phyloP scores from a whole-genome alignment of 805 yeast species.

The Candida sanyiensis region DNA sequence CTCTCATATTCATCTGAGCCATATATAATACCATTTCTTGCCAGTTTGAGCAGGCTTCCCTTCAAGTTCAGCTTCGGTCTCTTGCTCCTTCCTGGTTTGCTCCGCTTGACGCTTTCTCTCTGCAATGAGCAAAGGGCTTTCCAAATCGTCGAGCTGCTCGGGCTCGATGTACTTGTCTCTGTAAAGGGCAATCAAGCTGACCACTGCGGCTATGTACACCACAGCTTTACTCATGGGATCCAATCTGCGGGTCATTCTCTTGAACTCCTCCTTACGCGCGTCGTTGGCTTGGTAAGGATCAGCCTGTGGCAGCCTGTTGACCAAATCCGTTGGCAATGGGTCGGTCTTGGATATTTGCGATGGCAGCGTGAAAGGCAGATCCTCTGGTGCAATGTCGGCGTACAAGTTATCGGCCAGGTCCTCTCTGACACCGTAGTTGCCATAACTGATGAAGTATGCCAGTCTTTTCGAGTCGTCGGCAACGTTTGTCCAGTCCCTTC shows the following conservation, averaged over 20 bases:
- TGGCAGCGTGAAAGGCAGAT: constrained; percentile 51
- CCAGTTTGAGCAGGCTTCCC: background rate
- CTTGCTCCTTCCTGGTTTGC: constrained; percentile 16
- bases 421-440: constrained; percentile 66
- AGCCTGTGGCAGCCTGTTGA: constrained; percentile 31
- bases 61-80: constrained; percentile 3
- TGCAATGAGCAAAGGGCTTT: constrained; percentile 34
- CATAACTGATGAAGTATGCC: constrained; percentile 59
- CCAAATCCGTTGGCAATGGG: constrained; percentile 15
- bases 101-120: constrained; percentile 28
- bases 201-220: constrained; percentile 41
- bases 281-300: constrained; percentile 40
- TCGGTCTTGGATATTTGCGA: constrained; percentile 20
- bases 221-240: constrained; percentile 54
- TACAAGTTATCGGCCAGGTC: constrained; percentile 43
- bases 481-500: constrained; percentile 50
- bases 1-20: constrained; percentile 25
- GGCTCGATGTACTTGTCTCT: constrained; percentile 50
- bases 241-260: constrained; percentile 43
- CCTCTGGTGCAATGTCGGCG: constrained; percentile 44
- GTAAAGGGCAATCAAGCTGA: constrained; percentile 46
- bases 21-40: constrained; percentile 25
- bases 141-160: constrained; percentile 30
- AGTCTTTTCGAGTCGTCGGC: constrained; percentile 46
- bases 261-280: constrained; percentile 37